Evolutionary conservation across 1,139 yeast genomes (phyloP), one percentile per base, ranked within the genome.

Genomic region (Taphrina betulina): DNA sequence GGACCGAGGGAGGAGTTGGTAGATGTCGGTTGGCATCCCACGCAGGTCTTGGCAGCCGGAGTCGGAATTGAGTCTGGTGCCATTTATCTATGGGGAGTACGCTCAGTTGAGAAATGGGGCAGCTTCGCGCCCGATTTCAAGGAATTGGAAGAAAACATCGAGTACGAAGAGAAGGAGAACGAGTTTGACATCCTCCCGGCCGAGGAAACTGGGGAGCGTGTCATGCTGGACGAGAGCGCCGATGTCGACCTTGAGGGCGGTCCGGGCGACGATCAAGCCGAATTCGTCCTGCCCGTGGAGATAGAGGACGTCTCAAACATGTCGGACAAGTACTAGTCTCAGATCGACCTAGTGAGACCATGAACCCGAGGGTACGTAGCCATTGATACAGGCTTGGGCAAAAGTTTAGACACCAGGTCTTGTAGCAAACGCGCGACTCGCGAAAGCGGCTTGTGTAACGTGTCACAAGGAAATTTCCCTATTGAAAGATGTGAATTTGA

Each of bases 51-150:
- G 61, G 82, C 90, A 38, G 87, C 85, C 7, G 85, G 95, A n/a
- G 85, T 88, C 17, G 96, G 97, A 0, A 72, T 87, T 51, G 97
- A 90, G 65, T 78, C 87, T 35, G 97, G 97, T 0, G 75, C 80
- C 24, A 78, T 90, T 1, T 89, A 87, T 67, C 68, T 86, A 48
- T 92, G 96, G 96, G 81, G 85, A 57, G 79, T 87, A 16, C 80
- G 79, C 43, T 80, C 86, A 36, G 95, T 95, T 0, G 96, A 89
- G 65, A 85, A 87, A 70, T 90, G 98, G 98, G 85, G 95, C 69
- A 95, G 96, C 0, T 74, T 90, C 63, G 97, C 97, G 0, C 97
- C 97, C 0, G 98, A 92, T 69, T 90, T 92, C 67, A 95, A 85
- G 55, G 97, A 90, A 68, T 82, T 90, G 40, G 96, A 90, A 67